Evolutionary conservation across 1,284 basidiomycete genomes (phyloP).

Genomic region (Termitomyces sp.): DNA sequence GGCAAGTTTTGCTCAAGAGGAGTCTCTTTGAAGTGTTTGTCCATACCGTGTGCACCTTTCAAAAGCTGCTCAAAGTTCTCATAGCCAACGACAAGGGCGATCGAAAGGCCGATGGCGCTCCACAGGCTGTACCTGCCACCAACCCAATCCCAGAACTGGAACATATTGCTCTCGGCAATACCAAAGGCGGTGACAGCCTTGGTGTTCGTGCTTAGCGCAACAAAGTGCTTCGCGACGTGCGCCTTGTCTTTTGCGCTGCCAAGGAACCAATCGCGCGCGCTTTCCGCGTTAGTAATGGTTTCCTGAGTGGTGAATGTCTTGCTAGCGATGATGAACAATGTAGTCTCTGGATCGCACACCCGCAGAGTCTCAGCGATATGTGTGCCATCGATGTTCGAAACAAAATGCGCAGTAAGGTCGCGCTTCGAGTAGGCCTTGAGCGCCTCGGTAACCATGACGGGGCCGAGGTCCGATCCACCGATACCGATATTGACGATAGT

Average conservation of each 20-base stretch:
- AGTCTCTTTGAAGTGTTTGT: constrained; percentile 90
- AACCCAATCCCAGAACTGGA: constrained; percentile 99
- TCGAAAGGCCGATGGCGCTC: constrained; percentile 96
- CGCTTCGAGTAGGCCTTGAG: constrained; percentile 92
- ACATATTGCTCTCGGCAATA: constrained; percentile 93
- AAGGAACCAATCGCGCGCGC: constrained; percentile 95
- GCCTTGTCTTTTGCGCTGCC: constrained; percentile 76
- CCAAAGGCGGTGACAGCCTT: constrained; percentile 94
- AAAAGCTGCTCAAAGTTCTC: constrained; percentile 92
- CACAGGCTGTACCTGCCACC: constrained; percentile 97
- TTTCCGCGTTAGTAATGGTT: constrained; percentile 97
- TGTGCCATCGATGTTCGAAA: constrained; percentile 98
- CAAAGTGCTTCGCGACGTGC: constrained; percentile 98
- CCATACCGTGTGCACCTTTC: constrained; percentile 95
- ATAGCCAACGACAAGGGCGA: constrained; percentile 89
- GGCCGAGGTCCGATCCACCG: constrained; percentile 95
- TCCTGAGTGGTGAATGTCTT: constrained; percentile 99
- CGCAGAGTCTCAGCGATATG: constrained; percentile 90
- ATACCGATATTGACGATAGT: constrained; percentile 99
- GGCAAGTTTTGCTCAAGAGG: constrained; percentile 91
- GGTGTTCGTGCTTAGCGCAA: constrained; percentile 95
- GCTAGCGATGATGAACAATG: constrained; percentile 94
- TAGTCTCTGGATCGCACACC: constrained; percentile 85
- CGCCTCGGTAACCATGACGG: constrained; percentile 98
- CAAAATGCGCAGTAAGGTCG: constrained; percentile 85